Conservation (phyloP, 176 grass and related monocot species). For the Eleusine indica region DNA sequence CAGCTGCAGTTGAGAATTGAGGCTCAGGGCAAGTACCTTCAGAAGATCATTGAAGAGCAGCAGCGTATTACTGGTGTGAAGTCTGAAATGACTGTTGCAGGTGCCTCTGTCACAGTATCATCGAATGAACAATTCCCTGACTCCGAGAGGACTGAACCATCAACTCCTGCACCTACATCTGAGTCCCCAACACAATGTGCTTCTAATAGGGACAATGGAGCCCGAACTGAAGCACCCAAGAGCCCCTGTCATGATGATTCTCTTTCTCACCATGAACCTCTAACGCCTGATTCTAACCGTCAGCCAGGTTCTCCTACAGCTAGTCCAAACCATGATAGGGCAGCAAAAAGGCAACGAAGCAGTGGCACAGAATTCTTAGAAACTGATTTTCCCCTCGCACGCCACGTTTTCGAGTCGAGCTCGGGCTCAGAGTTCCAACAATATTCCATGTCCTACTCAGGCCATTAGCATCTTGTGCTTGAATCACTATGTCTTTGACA, state of each 20-base stretch:
- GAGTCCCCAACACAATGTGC: constrained; percentile 60
- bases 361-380: not conserved
- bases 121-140: constrained; percentile 52
- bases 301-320: constrained; percentile 51
- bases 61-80: constrained; percentile 58
- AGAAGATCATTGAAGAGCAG: constrained; percentile 99
- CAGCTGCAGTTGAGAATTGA: constrained; percentile 98
- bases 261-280: constrained; percentile 50
- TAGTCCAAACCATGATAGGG: constrained; percentile 63
- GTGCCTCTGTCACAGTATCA: constrained; percentile 35
- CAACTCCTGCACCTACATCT: constrained; percentile 71
- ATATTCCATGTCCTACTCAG: not conserved
- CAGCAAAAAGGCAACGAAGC: constrained; percentile 9
- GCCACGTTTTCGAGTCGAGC: not conserved
- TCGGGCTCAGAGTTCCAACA: not conserved
- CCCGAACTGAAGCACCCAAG: constrained; percentile 39
- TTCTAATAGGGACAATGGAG: constrained; percentile 48
- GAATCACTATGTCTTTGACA: not conserved
- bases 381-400: not conserved
- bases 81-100: constrained; percentile 45
- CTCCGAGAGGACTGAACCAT: constrained; percentile 79
- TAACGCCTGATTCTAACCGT: constrained; percentile 80
- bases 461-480: not conserved
- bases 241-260: constrained; percentile 59
- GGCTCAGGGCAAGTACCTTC: constrained; percentile 94